Evolutionary conservation across 2,329 filamentous ascomycete genomes (phyloP), one percentile per base, ranked within the genome.

Genomic region (Aureobasidium melanogenum): DNA sequence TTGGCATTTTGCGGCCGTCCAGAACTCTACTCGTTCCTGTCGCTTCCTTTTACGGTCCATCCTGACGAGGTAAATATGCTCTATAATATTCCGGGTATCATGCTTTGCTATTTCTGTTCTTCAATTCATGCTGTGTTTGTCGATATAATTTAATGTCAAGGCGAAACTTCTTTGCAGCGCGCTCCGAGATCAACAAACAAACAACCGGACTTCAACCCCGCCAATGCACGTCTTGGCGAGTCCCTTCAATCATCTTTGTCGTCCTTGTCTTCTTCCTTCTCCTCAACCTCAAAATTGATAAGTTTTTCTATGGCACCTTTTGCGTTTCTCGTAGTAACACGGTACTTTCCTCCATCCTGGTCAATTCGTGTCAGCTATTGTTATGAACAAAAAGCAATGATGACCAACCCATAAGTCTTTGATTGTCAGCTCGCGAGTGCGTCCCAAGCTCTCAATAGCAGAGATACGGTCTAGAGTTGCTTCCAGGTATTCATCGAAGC

Each of bases 361-460:
- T 47, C 3, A 5, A n/a, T 4, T n/a, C 6, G 10, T 24, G 28
- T 56, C 6, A 44, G 39, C 26, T 7, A 24, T n/a, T 24, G 19
- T 8, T 17, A 14, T 34, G 22, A 34, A 5, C 12, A 1, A 22
- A 4, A 17, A 15, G 39, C 9, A 34, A 19, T n/a, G 17, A 4
- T 34, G n/a, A 24, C 54, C 38, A 38, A 57, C 54, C 69, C 94
- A 93, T 41, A 97, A 79, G 73, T 97, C 94, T 77, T 99, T 99
- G 66, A 96, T 89, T 1, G 96, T 95, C 57, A 99, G 73, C 75
- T 99, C 94, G 64, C 93, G 85, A n/a, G 94, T 99, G 64, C 94
- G 82, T 38, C 92, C 93, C 64, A 99, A 80, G 69, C 87, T 92
- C 79, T 99, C 94, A 71, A 99, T 99, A 65, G 88, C 92, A n/a